Evolutionary conservation across 768 basidiomycete genomes (phyloP).

Genomic region (Naganishia vaughanmartiniae): DNA sequence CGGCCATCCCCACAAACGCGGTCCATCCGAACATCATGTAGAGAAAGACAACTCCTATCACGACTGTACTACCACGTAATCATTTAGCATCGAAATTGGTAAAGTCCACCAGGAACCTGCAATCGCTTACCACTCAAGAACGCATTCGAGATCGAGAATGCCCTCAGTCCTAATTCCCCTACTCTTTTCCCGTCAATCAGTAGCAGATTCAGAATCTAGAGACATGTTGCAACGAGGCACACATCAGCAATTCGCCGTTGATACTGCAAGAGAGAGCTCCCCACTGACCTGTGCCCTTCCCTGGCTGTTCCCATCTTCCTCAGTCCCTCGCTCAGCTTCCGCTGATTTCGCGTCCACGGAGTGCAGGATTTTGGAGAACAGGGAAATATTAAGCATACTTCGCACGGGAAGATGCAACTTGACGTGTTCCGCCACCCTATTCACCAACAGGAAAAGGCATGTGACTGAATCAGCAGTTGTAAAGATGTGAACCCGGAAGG

Average conservation of each 20-base stretch:
- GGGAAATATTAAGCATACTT: slow-evolving; percentile 30
- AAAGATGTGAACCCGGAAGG: background rate
- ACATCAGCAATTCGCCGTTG: slow-evolving; percentile 35
- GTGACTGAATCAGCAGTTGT: background rate
- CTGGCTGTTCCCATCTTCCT: slow-evolving; percentile 27
- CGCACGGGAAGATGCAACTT: slow-evolving; percentile 24
- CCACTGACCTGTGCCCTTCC: slow-evolving; percentile 24
- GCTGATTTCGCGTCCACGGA: slow-evolving; percentile 42
- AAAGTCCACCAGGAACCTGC: no score
- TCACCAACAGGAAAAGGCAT: background rate
- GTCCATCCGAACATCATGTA: slow-evolving; percentile 44
- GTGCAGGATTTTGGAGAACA: slow-evolving; percentile 44
- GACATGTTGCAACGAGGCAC: no score
- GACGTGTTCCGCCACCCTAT: background rate
- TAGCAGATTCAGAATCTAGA: slow-evolving; percentile 43
- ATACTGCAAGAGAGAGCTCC: no score
- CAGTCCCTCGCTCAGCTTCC: slow-evolving; percentile 38
- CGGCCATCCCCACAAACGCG: slow-evolving; percentile 43
- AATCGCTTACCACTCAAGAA: slow-evolving; percentile 15
- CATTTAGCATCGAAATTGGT: background rate
- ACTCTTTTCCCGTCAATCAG: slow-evolving; percentile 42
- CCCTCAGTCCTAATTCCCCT: slow-evolving; percentile 36
- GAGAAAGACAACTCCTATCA: slow-evolving; percentile 37
- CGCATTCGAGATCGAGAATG: slow-evolving; percentile 38
- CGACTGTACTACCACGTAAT: slow-evolving; percentile 32